phyloP scores from a whole-genome alignment of 2,329 filamentous ascomycete genomes.

The Botrytis sinoallii region DNA sequence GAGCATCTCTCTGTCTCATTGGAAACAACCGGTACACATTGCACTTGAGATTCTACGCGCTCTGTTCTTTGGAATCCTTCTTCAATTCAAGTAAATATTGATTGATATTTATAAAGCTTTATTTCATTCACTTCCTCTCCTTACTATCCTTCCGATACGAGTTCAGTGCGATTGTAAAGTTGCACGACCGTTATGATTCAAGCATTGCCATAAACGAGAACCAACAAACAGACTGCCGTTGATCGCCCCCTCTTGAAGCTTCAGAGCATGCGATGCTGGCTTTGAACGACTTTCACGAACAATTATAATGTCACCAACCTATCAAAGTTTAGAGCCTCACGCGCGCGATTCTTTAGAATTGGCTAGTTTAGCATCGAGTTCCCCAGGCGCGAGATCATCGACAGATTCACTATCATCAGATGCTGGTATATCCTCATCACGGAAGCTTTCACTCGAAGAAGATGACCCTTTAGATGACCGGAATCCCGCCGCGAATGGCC shows the following conservation, averaged over 20 bases:
- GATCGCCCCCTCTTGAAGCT: conserved; percentile 1
- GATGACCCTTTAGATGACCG: conserved; percentile 73
- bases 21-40: not conserved
- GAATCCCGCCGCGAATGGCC: conserved; percentile 47
- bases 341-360: conserved; percentile 91
- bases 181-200: conserved; percentile 16
- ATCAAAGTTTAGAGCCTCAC: conserved; percentile 34
- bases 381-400: conserved; percentile 57
- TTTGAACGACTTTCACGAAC: conserved; percentile 15
- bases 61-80: not conserved
- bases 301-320: conserved; percentile 35
- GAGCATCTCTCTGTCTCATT: not conserved
- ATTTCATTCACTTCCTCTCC: not conserved
- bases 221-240: not conserved
- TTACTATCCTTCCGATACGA: not conserved
- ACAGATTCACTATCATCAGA: conserved; percentile 72
- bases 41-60: not conserved
- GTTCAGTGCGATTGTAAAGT: not conserved
- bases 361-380: conserved; percentile 87
- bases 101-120: not conserved
- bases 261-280: conserved; percentile 14
- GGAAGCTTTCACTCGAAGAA: conserved; percentile 81
- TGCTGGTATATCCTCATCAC: conserved; percentile 89
- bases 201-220: conserved; percentile 15
- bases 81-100: conserved; percentile 13